Percentiles rank a stretch among this genome's conserved stretches.
These are phyloP conservation scores for Stachybotrys echinatus DNA, from an alignment of 2,329 filamentous ascomycete species.

Conservation along the genomic window DNA sequence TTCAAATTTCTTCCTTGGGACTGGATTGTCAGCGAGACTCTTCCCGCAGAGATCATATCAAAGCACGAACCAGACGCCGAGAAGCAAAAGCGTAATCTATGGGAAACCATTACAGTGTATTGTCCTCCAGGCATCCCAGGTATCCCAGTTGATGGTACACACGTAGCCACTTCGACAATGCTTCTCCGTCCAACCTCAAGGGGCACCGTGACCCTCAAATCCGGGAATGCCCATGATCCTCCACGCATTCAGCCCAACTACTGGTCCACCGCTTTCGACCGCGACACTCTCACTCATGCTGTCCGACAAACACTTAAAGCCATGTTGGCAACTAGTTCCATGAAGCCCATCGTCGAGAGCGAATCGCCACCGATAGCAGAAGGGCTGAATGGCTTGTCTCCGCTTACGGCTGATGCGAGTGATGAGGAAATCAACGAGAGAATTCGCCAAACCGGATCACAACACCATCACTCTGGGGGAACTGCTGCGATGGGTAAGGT, in stretches of 20 bases:
- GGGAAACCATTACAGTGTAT: neutral
- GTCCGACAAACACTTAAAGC: neutral
- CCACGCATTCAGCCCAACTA: neutral
- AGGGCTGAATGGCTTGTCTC: neutral
- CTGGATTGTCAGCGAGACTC: slow-evolving; percentile 1
- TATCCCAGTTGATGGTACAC: neutral
- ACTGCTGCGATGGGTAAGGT: neutral
- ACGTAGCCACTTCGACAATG: slow-evolving; percentile 1
- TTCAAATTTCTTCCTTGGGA: neutral
- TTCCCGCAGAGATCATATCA: neutral
- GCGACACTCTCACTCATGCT: neutral
- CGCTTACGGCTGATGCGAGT: neutral
- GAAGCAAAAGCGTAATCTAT: neutral
- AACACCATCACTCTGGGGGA: neutral
- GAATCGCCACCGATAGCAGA: neutral
- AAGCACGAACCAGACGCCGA: neutral
- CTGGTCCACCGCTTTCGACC: neutral
- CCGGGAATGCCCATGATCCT: neutral
- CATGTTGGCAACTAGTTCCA: neutral
- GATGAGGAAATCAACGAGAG: neutral
- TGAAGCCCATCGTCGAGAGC: neutral
- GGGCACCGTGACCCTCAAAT: neutral
- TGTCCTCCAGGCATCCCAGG: neutral
- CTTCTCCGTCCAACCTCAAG: neutral
- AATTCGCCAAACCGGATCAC: neutral